Conservation (phyloP, 805 yeast species). For the Metschnikowia proteae region DNA sequence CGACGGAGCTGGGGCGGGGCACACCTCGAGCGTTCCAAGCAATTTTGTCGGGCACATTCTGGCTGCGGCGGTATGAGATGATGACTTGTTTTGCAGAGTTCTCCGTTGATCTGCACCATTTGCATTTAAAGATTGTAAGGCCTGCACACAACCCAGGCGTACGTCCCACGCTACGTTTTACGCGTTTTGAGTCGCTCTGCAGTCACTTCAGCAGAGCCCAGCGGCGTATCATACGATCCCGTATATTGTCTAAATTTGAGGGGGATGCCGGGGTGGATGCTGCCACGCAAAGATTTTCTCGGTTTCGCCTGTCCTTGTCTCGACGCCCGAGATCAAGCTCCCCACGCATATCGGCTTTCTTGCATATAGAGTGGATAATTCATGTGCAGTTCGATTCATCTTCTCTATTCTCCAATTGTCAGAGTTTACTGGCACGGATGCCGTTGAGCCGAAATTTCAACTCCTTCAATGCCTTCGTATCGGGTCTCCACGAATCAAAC, state of each 20-base stretch:
- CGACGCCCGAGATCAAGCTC: not conserved
- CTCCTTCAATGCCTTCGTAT: conserved; percentile 74
- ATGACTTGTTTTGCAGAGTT: not conserved
- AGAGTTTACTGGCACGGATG: conserved; percentile 39
- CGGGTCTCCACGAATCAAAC: conserved; percentile 87
- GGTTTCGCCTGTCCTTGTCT: too few species aligned
- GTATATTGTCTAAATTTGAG: not conserved
- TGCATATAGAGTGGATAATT: not conserved
- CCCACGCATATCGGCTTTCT: conserved; percentile 4
- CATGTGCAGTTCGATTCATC: not conserved
- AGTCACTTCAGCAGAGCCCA: not conserved
- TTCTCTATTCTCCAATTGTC: conserved; percentile 6
- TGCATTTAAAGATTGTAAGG: conserved; percentile 2
- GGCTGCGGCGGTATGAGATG: not conserved
- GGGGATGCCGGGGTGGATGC: not conserved
- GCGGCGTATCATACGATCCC: not conserved
- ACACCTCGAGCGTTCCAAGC: not conserved
- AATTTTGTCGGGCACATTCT: not conserved
- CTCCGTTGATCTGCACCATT: conserved; percentile 5
- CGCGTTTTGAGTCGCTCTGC: conserved; percentile 3
- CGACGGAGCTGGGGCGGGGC: not conserved
- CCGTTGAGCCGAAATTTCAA: conserved; percentile 75
- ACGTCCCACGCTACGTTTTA: conserved; percentile 3
- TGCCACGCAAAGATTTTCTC: not conserved
- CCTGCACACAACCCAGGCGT: conserved; percentile 3